These are phyloP conservation scores for Chlorella sorokiniana DNA, from an alignment of 139 green algal genomes.

Conservation along the genomic window DNA sequence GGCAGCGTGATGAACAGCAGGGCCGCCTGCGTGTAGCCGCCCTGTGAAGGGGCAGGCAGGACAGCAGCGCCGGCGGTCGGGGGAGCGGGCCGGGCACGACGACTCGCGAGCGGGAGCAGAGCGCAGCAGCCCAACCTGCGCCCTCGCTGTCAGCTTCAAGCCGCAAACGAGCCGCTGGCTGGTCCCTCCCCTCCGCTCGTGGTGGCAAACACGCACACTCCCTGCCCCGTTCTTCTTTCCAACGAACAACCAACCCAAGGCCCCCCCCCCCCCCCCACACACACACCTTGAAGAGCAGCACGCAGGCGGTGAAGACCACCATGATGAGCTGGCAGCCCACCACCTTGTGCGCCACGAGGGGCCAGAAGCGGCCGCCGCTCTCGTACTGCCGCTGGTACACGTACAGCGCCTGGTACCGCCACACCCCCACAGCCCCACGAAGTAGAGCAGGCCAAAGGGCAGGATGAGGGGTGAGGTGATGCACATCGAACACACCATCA, in stretches of 20 bases:
- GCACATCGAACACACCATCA: constrained; percentile 48
- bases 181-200: too few relatives aligned
- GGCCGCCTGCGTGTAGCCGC: constrained; percentile 56
- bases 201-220: too few relatives aligned
- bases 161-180: too few relatives aligned
- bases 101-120: not conserved
- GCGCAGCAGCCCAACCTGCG: too few relatives aligned
- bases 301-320: constrained; percentile 67
- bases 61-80: constrained; percentile 7
- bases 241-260: constrained; percentile 63
- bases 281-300: constrained; percentile 67
- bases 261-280: constrained; percentile 47
- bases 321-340: constrained; percentile 45
- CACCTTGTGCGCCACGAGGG: constrained; percentile 28
- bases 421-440: constrained; percentile 53
- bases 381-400: constrained; percentile 58
- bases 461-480: constrained; percentile 61
- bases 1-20: constrained; percentile 61
- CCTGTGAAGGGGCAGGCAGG: constrained; percentile 64
- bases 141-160: too few relatives aligned
- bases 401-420: constrained; percentile 60
- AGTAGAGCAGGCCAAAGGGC: constrained; percentile 67
- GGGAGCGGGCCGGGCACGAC: not conserved
- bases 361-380: constrained; percentile 36
- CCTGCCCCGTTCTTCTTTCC: constrained; percentile 44